Base-by-base conservation (phyloP, 2,329 filamentous ascomycete genomes). In the Exophiala sideris region DNA sequence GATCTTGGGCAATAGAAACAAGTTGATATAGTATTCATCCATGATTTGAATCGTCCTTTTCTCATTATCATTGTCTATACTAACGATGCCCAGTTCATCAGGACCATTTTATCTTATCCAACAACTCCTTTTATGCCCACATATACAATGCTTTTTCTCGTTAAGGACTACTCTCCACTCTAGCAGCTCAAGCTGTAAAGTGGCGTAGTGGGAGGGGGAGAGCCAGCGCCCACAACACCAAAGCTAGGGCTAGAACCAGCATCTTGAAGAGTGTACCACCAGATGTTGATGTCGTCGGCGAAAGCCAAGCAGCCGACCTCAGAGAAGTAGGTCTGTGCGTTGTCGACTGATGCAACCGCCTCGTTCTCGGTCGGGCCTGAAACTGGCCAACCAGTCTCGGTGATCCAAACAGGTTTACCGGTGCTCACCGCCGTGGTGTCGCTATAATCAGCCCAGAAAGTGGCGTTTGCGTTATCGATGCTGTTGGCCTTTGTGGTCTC, bases 331-430 rank as follows among this genome's bases (percentile, higher is more conserved):
- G 73, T 75, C 73, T 83, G 76, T 57, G 84, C 81, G 66, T 87
- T 87, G 34, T 73, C 68, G 18, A 78, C 69, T 60, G 73, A 79
- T 45, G 84, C 66, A 5, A 78, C 75, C 49, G 80, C 83, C 67
- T 77, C 62, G 48, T 82, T 82, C 70, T 78, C 79, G 49, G 72
- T 71, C 8, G 72, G 66, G 35, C 84, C 84, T 38, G 67, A 70
- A 48, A 75, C 73, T 50, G 85, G 84, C 83, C 83, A 87, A 64
- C 84, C 83, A n/a, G 81, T 84, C 76, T 86, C 83, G 20, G 80
- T 82, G 48, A 84, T 73, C 78, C 82, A 82, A 64, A 84, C 76
- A 57, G 75, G 76, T 72, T 80, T 80, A 64, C 73, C 76, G 24
- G 68, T 67, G 62, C 77, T 76, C 44, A 76, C 79, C 35, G 68